Evolutionary conservation across 768 basidiomycete species (phyloP).

Genomic region (Tulasnella calospora): DNA sequence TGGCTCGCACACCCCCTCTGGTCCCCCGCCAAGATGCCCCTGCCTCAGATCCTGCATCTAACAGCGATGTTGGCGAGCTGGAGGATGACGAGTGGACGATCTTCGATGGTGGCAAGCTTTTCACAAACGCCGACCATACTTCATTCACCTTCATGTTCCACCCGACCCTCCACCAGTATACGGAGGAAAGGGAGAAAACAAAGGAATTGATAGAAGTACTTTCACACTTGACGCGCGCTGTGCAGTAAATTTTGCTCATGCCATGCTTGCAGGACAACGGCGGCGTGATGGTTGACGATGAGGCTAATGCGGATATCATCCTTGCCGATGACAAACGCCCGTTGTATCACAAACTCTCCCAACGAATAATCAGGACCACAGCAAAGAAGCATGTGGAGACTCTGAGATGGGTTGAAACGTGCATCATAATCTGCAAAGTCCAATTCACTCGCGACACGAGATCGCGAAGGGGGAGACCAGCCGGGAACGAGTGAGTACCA

Average conservation of each 20-base stretch:
- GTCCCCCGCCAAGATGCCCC: neutral
- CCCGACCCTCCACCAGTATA: neutral
- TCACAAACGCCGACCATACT: neutral
- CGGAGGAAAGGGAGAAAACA: neutral
- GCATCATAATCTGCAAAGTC: neutral
- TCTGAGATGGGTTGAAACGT: neutral
- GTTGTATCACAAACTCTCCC: neutral
- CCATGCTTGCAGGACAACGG: neutral
- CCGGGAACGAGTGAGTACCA: neutral
- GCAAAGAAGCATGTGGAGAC: neutral
- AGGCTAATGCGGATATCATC: neutral
- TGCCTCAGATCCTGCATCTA: neutral
- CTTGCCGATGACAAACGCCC: neutral
- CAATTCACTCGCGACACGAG: neutral
- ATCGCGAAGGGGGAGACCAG: neutral
- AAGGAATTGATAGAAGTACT: neutral
- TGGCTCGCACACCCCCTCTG: neutral
- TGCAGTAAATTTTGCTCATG: neutral
- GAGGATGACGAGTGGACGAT: neutral
- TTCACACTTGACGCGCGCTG: neutral
- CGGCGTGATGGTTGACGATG: neutral
- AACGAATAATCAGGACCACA: neutral
- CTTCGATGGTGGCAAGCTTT: neutral
- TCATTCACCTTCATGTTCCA: neutral
- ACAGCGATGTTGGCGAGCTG: neutral